Conservation (phyloP, 1,284 basidiomycete species). For the Pseudomicrostroma phylloplanum region DNA sequence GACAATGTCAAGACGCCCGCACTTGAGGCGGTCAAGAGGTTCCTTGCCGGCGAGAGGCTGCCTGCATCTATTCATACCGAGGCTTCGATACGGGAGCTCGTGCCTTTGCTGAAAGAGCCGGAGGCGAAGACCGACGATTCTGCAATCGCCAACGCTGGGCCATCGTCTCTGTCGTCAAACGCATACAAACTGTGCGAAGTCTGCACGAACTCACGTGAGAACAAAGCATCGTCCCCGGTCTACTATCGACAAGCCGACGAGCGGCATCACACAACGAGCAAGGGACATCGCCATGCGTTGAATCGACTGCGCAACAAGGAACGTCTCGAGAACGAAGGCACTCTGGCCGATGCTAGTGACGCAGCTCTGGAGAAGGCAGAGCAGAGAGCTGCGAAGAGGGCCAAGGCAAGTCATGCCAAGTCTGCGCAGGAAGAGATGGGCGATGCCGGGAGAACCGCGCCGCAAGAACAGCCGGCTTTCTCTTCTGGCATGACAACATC, state of each 20-base stretch:
- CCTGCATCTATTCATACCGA: not conserved
- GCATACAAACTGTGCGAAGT: not conserved
- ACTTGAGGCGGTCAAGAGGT: too few relatives aligned
- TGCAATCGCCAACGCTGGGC: not conserved
- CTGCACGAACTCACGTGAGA: slow-evolving; percentile 1
- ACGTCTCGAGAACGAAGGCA: not conserved
- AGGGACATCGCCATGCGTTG: not conserved
- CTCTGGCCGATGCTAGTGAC: not conserved
- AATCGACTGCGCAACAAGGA: not conserved
- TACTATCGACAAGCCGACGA: not conserved
- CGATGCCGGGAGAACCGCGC: too few relatives aligned
- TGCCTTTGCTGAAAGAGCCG: not conserved
- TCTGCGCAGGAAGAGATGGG: too few relatives aligned
- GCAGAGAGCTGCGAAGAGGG: not conserved
- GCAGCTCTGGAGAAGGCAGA: slow-evolving; percentile 4
- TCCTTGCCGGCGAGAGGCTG: too few relatives aligned
- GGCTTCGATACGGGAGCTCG: not conserved
- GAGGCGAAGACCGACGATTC: not conserved
- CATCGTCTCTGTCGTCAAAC: not conserved
- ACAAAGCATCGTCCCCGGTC: not conserved
- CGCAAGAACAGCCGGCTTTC: too few relatives aligned
- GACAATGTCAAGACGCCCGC: not conserved
- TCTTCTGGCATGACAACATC: too few relatives aligned
- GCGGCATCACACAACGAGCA: not conserved
- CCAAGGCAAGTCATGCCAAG: not conserved